Percentiles rank a stretch among this genome's conserved stretches.
phyloP scores from a whole-genome alignment of 169 alveolate species.

The Miamiensis avidus region DNA sequence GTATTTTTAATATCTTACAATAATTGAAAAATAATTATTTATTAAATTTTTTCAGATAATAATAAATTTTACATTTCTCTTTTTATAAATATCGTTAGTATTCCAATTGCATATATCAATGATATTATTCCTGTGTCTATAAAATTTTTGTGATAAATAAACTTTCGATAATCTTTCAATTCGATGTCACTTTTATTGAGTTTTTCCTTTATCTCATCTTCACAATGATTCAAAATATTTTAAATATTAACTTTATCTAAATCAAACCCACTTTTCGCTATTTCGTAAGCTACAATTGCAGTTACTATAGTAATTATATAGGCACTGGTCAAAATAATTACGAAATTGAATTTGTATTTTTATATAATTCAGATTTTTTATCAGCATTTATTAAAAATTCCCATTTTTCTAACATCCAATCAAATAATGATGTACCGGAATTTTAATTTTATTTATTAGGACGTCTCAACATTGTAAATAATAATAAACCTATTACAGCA shows the following conservation, averaged over 20 bases:
- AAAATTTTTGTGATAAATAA: no score
- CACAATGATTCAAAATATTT: not conserved
- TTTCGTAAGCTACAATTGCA: not conserved
- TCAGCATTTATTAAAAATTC: no score
- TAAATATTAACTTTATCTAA: not conserved
- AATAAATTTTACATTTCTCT: not conserved
- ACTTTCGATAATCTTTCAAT: not conserved
- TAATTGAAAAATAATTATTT: no score
- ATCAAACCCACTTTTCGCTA: not conserved
- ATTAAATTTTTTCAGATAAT: no score
- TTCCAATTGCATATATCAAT: not conserved
- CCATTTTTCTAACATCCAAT: not conserved
- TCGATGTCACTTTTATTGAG: not conserved
- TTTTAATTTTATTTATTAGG: not conserved
- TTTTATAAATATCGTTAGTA: not conserved
- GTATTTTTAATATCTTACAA: no score
- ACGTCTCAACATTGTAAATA: no score
- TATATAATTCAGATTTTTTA: no score
- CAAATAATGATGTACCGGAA: not conserved
- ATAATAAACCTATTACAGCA: not conserved
- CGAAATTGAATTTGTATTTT: no score
- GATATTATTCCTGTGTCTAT: not conserved
- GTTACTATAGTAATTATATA: not conserved
- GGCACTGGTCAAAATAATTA: no score
- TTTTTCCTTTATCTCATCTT: not conserved